These are phyloP conservation scores for Venustampulla echinocandica DNA, from an alignment of 495 filamentous ascomycete genomes.

Conservation along the genomic window DNA sequence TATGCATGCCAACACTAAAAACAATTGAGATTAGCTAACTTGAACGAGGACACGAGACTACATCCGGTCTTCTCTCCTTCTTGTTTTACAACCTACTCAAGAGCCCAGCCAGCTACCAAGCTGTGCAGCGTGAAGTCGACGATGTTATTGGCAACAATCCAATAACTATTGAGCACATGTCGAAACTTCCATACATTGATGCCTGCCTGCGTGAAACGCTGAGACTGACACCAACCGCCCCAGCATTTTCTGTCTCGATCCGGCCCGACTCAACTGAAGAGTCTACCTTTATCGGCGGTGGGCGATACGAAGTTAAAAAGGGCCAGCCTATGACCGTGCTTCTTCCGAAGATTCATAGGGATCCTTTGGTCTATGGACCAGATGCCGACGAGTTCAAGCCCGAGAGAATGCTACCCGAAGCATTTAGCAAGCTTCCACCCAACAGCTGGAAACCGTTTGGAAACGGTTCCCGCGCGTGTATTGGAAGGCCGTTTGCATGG, in stretches of 20 bases:
- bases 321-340: constrained; percentile 54
- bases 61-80: constrained; percentile 48
- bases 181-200: constrained; percentile 53
- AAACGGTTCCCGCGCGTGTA: constrained; percentile 59
- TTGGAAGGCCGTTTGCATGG: constrained; percentile 61
- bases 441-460: constrained; percentile 61
- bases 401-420: constrained; percentile 56
- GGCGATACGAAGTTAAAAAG: constrained; percentile 57
- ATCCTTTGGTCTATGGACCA: constrained; percentile 54
- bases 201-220: constrained; percentile 59
- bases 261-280: constrained; percentile 40
- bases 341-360: constrained; percentile 52
- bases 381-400: constrained; percentile 56
- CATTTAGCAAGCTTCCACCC: constrained; percentile 50
- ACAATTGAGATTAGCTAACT: background rate
- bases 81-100: constrained; percentile 33
- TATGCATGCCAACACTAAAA: constrained; percentile 14
- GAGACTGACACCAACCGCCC: constrained; percentile 55
- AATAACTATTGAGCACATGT: constrained; percentile 58
- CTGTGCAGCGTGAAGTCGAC: constrained; percentile 31
- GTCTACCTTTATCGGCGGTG: constrained; percentile 47
- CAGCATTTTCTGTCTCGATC: constrained; percentile 38
- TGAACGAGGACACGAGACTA: constrained; percentile 59
- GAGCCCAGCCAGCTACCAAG: constrained; percentile 26
- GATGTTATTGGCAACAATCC: constrained; percentile 54